Evolutionary conservation across 805 yeast species (phyloP), one percentile per base, ranked within the genome.

Genomic region (Saccharomycopsis malanga): DNA sequence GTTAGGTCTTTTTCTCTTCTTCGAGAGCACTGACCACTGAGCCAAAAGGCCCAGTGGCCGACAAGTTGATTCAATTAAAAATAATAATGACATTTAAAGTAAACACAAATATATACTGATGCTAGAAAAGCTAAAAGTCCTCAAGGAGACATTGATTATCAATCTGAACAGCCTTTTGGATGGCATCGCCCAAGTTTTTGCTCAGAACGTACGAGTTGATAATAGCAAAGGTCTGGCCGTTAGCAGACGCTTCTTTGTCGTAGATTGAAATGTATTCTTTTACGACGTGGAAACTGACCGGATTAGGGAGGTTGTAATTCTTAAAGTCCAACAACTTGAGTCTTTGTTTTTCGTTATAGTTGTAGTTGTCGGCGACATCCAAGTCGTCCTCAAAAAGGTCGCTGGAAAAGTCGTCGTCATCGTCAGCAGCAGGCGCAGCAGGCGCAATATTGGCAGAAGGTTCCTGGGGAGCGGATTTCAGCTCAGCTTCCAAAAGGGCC

Each of bases 341-440:
- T 42, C 54, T 35, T 23, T 47, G 24, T 2, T 6, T 17, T 36
- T 51, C 52, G 23, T 38, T 46, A 12, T 18, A 21, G n/a, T 44
- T 44, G 42, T 25, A 47, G 15, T 35, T 34, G 24, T 42, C 48
- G 20, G 47, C 7, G 24, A 34, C 45, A 2, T 37, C 29, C n/a
- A 15, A 2, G 42, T 21, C 42, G 15, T 32, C 39, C 14, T 32
- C 44, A 22, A 39, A 20, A 9, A 39, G n/a, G 20, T 17, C 43
- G 18, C 7, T 34, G 15, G 20, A 24, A 22, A 29, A 25, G n/a
- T 18, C 41, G n/a, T 42, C 46, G 12, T 46, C 46, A 6, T 36
- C 47, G 24, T 44, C 47, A 18, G 27, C 40, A 37, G 24, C 27
- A n/a, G 14, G 17, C 4, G 24, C 39, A 17, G n/a, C 45, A 15